Evolutionary conservation across 2,329 filamentous ascomycete species (phyloP).

Genomic region (Aspergillus puulaauensis): DNA sequence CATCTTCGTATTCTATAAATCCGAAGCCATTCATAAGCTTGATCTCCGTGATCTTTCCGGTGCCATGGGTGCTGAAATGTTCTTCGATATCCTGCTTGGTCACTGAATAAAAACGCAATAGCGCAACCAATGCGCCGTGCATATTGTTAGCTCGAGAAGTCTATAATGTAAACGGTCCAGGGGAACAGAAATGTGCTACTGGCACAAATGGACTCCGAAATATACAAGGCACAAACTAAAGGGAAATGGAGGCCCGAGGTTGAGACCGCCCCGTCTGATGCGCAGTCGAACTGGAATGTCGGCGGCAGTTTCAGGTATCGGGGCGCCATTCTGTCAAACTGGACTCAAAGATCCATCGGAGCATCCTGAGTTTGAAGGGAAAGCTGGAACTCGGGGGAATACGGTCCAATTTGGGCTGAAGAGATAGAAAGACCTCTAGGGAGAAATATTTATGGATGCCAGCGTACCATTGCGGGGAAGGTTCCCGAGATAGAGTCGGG

Average conservation of each 20-base stretch:
- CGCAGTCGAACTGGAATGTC: background rate
- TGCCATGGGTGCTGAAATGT: slow-evolving; percentile 93
- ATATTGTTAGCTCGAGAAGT: slow-evolving; percentile 32
- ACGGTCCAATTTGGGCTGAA: slow-evolving; percentile 22
- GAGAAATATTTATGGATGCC: slow-evolving; percentile 32
- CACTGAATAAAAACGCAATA: slow-evolving; percentile 56
- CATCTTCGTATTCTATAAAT: slow-evolving; percentile 99
- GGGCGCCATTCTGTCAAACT: slow-evolving; percentile 12
- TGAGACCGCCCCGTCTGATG: background rate
- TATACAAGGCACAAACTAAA: slow-evolving; percentile 6
- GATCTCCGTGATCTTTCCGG: slow-evolving; percentile 96
- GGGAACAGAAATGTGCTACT: slow-evolving; percentile 19
- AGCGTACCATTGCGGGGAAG: slow-evolving; percentile 89
- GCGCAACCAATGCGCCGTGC: slow-evolving; percentile 27
- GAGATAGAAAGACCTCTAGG: slow-evolving; percentile 20
- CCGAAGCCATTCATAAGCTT: slow-evolving; percentile 99
- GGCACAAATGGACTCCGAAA: slow-evolving; percentile 15
- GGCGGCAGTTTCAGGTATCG: slow-evolving; percentile 5
- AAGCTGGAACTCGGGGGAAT: slow-evolving; percentile 6
- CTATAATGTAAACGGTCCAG: slow-evolving; percentile 18
- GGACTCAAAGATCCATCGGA: slow-evolving; percentile 17
- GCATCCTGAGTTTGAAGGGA: slow-evolving; percentile 12
- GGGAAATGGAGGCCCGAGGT: slow-evolving; percentile 2
- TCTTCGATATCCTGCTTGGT: slow-evolving; percentile 96
- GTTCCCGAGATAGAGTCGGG: slow-evolving; percentile 95